Percentiles rank a stretch among this genome's conserved stretches.
Conservation (phyloP, 345 rosid genomes). For the Sapria himalayana region DNA sequence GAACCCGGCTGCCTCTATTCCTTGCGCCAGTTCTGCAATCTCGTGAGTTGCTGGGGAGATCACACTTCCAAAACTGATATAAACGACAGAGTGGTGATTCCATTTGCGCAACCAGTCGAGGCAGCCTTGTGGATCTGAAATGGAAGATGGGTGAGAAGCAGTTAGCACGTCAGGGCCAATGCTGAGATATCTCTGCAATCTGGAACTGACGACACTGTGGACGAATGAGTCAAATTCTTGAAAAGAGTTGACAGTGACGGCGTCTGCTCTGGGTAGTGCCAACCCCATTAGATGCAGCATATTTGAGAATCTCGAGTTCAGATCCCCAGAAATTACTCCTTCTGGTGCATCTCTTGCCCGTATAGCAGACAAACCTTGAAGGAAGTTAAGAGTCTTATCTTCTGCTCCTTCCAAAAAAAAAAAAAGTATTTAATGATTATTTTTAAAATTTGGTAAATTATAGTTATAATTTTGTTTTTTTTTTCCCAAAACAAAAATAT, state of each 20-base stretch:
- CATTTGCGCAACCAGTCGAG: constrained; percentile 37
- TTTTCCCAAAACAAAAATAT: background rate
- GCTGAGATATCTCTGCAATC: constrained; percentile 14
- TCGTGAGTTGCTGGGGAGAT: constrained; percentile 13
- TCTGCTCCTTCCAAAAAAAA: constrained; percentile 8
- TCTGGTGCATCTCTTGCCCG: constrained; percentile 15
- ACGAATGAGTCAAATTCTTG: constrained; percentile 19
- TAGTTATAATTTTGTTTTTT: background rate
- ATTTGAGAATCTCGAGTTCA: constrained; percentile 7
- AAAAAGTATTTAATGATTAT: background rate
- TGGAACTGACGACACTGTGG: constrained; percentile 12
- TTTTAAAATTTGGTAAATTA: background rate
- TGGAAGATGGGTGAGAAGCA: background rate
- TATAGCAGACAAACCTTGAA: constrained; percentile 18
- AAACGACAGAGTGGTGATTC: constrained; percentile 21
- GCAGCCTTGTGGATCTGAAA: constrained; percentile 13
- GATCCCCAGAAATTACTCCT: constrained; percentile 7
- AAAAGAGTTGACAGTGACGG: constrained; percentile 18
- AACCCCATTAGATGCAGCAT: constrained; percentile 21
- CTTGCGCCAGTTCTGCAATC: constrained; percentile 31
- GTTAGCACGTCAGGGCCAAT: constrained; percentile 21
- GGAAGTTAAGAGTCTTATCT: constrained; percentile 15
- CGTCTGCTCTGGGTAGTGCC: constrained; percentile 18
- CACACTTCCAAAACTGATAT: constrained; percentile 46
- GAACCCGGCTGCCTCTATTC: constrained; percentile 19